These are phyloP conservation scores for Suhomyces kunorum DNA, from an alignment of 1,139 yeast genomes.

Conservation along the genomic window DNA sequence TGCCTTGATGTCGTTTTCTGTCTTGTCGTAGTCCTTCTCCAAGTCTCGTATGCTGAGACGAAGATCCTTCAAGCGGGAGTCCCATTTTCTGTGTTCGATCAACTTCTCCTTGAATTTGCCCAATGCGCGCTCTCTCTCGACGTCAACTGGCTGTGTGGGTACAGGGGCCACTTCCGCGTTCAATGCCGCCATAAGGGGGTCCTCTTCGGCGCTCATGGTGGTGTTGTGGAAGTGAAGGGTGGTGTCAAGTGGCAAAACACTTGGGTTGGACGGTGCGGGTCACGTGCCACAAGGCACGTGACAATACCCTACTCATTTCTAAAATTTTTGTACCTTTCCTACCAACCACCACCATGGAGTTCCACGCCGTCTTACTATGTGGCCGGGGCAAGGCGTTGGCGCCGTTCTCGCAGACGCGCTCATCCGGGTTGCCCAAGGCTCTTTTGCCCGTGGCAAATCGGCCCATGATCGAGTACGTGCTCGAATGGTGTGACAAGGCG, in stretches of 20 bases:
- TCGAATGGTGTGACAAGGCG: slow-evolving; percentile 93
- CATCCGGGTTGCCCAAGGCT: slow-evolving; percentile 76
- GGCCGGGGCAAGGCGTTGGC: slow-evolving; percentile 75
- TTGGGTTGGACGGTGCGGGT: too few species aligned
- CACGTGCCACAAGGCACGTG: too few species aligned
- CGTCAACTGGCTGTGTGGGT: slow-evolving; percentile 47
- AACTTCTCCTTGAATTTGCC: slow-evolving; percentile 80
- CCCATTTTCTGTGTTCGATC: slow-evolving; percentile 94
- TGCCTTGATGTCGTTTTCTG: slow-evolving; percentile 96
- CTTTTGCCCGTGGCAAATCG: slow-evolving; percentile 84
- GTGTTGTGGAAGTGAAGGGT: background rate
- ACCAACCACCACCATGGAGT: slow-evolving; percentile 58
- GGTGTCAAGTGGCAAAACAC: slow-evolving; percentile 3
- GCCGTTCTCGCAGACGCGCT: slow-evolving; percentile 65
- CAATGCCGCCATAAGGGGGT: slow-evolving; percentile 73
- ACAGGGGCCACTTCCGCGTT: slow-evolving; percentile 38
- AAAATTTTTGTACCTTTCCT: background rate
- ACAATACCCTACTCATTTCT: background rate
- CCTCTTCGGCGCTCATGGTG: slow-evolving; percentile 62
- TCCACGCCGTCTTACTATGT: slow-evolving; percentile 87
- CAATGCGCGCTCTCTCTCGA: slow-evolving; percentile 80
- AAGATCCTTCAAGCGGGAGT: slow-evolving; percentile 82
- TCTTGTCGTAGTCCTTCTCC: slow-evolving; percentile 83
- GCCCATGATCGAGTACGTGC: slow-evolving; percentile 85
- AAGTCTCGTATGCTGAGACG: slow-evolving; percentile 81